phyloP scores from a whole-genome alignment of 2,329 filamentous ascomycete species.

The Cladosporium sp. region DNA sequence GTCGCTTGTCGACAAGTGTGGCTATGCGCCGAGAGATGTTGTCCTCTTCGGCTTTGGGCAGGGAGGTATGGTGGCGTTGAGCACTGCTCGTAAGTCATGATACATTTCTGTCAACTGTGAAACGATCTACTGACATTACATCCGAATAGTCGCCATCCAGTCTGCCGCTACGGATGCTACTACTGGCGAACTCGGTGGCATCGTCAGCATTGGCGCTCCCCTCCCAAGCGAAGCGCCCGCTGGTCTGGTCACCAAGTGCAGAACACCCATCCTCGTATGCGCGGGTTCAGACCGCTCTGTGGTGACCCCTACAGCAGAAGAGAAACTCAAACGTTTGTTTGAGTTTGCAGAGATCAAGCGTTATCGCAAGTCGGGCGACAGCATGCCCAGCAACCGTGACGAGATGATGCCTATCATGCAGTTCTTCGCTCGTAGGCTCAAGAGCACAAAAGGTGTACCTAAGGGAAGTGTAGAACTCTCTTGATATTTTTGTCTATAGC shows the following conservation, averaged over 20 bases:
- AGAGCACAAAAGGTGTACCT: slow-evolving; percentile 50
- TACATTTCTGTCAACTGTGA: too few species aligned
- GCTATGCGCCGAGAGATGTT: slow-evolving; percentile 47
- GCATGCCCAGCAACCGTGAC: slow-evolving; percentile 76
- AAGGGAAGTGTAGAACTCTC: slow-evolving; percentile 49
- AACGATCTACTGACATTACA: not conserved
- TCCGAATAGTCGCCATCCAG: slow-evolving; percentile 17
- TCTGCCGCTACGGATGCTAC: slow-evolving; percentile 13
- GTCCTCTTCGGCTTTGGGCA: slow-evolving; percentile 55
- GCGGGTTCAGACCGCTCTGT: slow-evolving; percentile 48
- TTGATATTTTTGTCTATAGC: slow-evolving; percentile 2
- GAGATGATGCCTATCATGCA: slow-evolving; percentile 91
- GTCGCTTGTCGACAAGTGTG: slow-evolving; percentile 45
- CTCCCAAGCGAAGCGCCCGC: slow-evolving; percentile 48
- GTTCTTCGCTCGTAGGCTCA: slow-evolving; percentile 66
- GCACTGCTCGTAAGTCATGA: slow-evolving; percentile 35
- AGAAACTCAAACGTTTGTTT: slow-evolving; percentile 54
- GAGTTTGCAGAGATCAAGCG: slow-evolving; percentile 60
- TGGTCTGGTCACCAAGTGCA: slow-evolving; percentile 47
- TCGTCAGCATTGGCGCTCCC: slow-evolving; percentile 60
- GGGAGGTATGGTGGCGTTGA: slow-evolving; percentile 53
- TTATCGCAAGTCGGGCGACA: slow-evolving; percentile 68
- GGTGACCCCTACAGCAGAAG: slow-evolving; percentile 60
- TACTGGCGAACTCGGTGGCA: slow-evolving; percentile 50
- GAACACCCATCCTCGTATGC: slow-evolving; percentile 61